A percentile compares a stretch with the other conserved stretches of the same genome.
Conservation (phyloP, 176 grass and related monocot genomes). For the Elymus sibiricus region DNA sequence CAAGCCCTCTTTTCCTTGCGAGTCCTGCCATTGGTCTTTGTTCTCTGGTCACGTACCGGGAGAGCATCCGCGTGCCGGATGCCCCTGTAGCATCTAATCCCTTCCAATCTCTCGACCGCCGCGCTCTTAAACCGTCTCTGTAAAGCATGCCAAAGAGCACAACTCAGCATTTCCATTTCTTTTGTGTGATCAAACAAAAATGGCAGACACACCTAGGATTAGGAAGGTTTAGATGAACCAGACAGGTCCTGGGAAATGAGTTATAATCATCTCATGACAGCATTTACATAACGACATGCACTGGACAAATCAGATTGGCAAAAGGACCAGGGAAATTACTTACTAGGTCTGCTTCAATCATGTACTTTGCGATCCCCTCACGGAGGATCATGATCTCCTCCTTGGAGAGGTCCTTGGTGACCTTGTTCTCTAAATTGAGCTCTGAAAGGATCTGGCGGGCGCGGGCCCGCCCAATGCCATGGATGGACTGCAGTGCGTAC, state of each 20-base stretch:
- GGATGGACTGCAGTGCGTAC: conserved; percentile 79
- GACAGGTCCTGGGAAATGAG: not conserved
- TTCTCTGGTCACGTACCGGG: not conserved
- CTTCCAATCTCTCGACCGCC: not conserved
- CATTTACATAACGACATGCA: not conserved
- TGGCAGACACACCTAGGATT: not conserved
- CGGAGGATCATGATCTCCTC: conserved; percentile 69
- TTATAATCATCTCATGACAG: not conserved
- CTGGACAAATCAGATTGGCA: not conserved
- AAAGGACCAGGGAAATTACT: not conserved
- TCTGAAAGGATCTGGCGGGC: conserved; percentile 68
- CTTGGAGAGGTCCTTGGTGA: conserved; percentile 69
- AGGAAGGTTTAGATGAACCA: not conserved
- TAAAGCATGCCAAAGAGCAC: not conserved
- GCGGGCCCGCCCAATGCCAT: conserved; percentile 64
- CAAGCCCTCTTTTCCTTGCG: not conserved
- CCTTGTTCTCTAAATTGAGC: conserved; percentile 68
- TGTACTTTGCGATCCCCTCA: conserved; percentile 85
- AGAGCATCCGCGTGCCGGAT: not conserved
- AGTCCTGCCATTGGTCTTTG: not conserved
- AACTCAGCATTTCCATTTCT: not conserved
- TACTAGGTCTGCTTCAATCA: conserved; percentile 95
- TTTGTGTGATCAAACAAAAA: too few relatives aligned
- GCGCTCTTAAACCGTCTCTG: not conserved
- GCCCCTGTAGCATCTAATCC: not conserved